Conservation (phyloP, 495 filamentous ascomycete genomes). For the Talaromyces wortmannii region DNA sequence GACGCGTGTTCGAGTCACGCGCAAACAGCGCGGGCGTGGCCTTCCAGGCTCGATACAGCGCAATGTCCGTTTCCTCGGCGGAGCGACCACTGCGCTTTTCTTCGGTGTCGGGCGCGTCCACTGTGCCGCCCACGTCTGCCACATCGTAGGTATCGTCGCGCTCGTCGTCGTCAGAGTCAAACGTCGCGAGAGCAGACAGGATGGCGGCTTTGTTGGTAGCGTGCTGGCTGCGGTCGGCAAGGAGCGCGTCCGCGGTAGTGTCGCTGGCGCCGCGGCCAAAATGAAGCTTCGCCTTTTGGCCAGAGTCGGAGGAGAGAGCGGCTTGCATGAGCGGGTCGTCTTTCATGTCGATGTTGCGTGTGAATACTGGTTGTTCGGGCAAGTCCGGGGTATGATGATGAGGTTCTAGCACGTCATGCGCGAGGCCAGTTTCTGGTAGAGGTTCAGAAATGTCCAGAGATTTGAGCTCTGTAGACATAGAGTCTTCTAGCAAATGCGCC, state of each 20-base stretch:
- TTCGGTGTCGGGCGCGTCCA: conserved; percentile 49
- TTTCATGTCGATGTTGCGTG: conserved; percentile 66
- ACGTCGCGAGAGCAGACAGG: conserved; percentile 80
- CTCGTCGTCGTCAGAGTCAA: conserved; percentile 94
- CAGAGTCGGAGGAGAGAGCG: conserved; percentile 19
- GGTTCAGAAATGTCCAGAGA: conserved; percentile 31
- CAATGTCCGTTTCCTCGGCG: conserved; percentile 34
- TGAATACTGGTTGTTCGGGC: conserved; percentile 16
- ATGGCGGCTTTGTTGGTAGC: conserved; percentile 78
- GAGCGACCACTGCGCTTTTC: conserved; percentile 14
- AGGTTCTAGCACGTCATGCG: conserved; percentile 26
- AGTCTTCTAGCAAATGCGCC: conserved; percentile 77
- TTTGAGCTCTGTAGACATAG: conserved; percentile 51
- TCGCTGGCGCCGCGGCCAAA: conserved; percentile 64
- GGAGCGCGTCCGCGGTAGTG: conserved; percentile 57
- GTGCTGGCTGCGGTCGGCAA: conserved; percentile 43
- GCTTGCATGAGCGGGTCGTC: conserved; percentile 78
- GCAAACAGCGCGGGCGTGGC: conserved; percentile 55
- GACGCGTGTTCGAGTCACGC: conserved; percentile 60
- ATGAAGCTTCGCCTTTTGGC: conserved; percentile 56
- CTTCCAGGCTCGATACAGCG: conserved; percentile 63
- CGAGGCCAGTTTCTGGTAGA: conserved; percentile 20
- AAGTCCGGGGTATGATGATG: conserved; percentile 29
- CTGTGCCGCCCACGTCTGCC: conserved; percentile 81
- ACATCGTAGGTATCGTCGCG: conserved; percentile 95